A percentile compares a stretch with the other conserved stretches of the same genome.
phyloP scores from a whole-genome alignment of 495 filamentous ascomycete species.

The Hypoxylon cercidicola region DNA sequence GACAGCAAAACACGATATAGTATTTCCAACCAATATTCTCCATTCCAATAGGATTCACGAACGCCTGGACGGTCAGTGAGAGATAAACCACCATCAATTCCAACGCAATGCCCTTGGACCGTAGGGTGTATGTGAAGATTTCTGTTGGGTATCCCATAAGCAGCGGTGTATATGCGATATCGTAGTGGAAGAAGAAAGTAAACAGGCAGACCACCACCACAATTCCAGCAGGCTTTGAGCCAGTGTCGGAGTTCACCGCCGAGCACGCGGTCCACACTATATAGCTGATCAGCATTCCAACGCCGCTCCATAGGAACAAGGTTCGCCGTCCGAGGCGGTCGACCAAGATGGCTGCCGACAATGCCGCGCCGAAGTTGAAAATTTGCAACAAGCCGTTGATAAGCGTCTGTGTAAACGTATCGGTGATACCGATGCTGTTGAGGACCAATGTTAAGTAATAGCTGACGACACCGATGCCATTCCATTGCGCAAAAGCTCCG shows the following conservation, averaged over 20 bases:
- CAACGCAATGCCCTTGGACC: slow-evolving; percentile 59
- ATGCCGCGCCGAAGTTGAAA: slow-evolving; percentile 50
- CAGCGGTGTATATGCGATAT: slow-evolving; percentile 45
- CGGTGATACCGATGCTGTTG: slow-evolving; percentile 50
- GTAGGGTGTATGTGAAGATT: slow-evolving; percentile 54
- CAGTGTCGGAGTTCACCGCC: slow-evolving; percentile 42
- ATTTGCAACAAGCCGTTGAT: slow-evolving; percentile 56
- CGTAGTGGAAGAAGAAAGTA: slow-evolving; percentile 46
- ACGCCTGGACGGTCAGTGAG: slow-evolving; percentile 60
- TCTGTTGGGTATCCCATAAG: slow-evolving; percentile 51
- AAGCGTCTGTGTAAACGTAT: slow-evolving; percentile 48
- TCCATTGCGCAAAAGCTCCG: slow-evolving; percentile 49
- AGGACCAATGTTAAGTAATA: slow-evolving; percentile 52
- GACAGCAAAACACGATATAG: slow-evolving; percentile 56
- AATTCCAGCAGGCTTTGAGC: slow-evolving; percentile 46
- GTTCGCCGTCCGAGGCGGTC: slow-evolving; percentile 58
- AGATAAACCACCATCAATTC: slow-evolving; percentile 56
- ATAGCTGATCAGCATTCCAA: slow-evolving; percentile 64
- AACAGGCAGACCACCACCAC: slow-evolving; percentile 5
- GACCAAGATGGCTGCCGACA: slow-evolving; percentile 53
- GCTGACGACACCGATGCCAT: slow-evolving; percentile 45
- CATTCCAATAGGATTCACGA: slow-evolving; percentile 62
- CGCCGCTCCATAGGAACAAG: slow-evolving; percentile 59
- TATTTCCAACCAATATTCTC: slow-evolving; percentile 53
- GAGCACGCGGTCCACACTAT: slow-evolving; percentile 60